Conservation (phyloP, 495 filamentous ascomycete genomes). For the Glonium stellatum region DNA sequence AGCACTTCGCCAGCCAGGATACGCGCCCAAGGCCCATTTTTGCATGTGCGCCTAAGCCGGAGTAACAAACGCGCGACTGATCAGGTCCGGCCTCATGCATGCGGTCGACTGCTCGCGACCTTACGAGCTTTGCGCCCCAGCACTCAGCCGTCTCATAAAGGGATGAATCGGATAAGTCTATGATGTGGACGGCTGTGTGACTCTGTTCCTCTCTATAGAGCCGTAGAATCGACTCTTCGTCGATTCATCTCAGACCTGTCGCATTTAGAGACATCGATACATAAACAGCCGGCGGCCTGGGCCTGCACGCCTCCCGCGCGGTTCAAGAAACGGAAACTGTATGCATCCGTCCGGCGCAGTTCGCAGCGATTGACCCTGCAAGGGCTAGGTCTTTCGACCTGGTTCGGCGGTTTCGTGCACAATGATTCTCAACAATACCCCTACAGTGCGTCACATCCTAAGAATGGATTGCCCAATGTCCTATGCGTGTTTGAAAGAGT, state of each 20-base stretch:
- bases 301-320: conserved; percentile 20
- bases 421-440: neutral
- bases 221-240: neutral
- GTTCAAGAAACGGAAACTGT: conserved; percentile 11
- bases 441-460: conserved; percentile 1
- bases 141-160: conserved; percentile 2
- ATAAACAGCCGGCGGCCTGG: neutral
- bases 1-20: neutral
- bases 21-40: conserved; percentile 7
- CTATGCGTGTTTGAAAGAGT: neutral
- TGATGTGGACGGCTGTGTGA: conserved; percentile 1
- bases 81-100: neutral
- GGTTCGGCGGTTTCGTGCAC: conserved; percentile 6
- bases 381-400: conserved; percentile 5
- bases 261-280: conserved; percentile 2
- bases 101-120: neutral
- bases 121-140: neutral
- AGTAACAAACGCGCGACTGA: conserved; percentile 6
- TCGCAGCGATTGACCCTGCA: conserved; percentile 13
- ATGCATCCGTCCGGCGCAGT: conserved; percentile 5
- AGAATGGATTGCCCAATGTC: neutral
- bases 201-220: neutral
- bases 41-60: neutral
- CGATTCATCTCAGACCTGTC: conserved; percentile 13
- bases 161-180: neutral